These are phyloP conservation scores for Camelina neglecta DNA, from an alignment of 345 rosid species.

Conservation along the genomic window DNA sequence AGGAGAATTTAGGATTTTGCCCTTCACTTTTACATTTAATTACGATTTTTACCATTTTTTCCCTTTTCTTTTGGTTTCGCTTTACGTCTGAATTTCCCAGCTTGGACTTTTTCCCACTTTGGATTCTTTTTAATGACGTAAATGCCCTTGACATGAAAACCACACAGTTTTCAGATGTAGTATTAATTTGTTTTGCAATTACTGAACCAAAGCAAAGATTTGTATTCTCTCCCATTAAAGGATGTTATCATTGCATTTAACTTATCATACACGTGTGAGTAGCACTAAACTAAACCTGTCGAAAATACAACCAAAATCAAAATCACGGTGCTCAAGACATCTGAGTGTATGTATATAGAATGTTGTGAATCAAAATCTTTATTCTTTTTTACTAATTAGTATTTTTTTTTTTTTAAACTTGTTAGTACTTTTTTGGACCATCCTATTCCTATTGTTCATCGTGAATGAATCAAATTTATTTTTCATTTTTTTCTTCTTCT, in stretches of 20 bases:
- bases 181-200: not conserved
- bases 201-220: not conserved
- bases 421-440: slow-evolving; percentile 41
- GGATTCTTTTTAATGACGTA: slow-evolving; percentile 17
- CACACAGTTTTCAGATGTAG: too few species aligned
- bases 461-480: slow-evolving; percentile 23
- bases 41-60: slow-evolving; percentile 41
- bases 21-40: slow-evolving; percentile 25
- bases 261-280: slow-evolving; percentile 22
- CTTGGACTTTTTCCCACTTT: slow-evolving; percentile 31
- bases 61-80: not conserved
- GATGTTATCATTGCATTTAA: slow-evolving; percentile 13
- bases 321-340: slow-evolving; percentile 17
- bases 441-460: too few species aligned
- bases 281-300: slow-evolving; percentile 9
- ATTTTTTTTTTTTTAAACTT: not conserved
- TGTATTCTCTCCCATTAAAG: not conserved
- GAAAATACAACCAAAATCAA: slow-evolving; percentile 1
- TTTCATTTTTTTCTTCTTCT: slow-evolving; percentile 18
- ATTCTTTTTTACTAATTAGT: not conserved
- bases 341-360: not conserved
- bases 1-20: not conserved
- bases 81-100: slow-evolving; percentile 41
- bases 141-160: too few species aligned
- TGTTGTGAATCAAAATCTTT: not conserved